Conservation (phyloP, 2,329 filamentous ascomycete genomes). For the Podosphaera xanthii region DNA sequence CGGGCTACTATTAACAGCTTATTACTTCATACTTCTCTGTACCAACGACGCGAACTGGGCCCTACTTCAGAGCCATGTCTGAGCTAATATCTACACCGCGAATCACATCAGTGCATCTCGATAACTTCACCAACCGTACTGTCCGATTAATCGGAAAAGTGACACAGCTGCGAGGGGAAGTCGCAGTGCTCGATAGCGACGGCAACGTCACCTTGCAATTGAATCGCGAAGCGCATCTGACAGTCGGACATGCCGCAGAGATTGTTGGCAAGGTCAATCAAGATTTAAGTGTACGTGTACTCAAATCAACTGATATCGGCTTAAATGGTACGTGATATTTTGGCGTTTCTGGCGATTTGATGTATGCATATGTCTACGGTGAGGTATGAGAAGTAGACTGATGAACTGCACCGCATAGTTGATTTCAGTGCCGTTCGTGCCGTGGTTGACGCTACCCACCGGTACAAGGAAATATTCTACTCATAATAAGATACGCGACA, state of each 20-base stretch:
- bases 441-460: constrained; percentile 70
- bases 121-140: constrained; percentile 48
- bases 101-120: constrained; percentile 58
- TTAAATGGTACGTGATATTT: constrained; percentile 35
- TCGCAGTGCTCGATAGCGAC: constrained; percentile 57
- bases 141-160: constrained; percentile 78
- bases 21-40: too few species aligned
- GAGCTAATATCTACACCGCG: constrained; percentile 53
- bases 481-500: background rate
- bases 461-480: constrained; percentile 62
- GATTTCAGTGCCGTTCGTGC: constrained; percentile 56
- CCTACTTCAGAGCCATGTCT: constrained; percentile 28
- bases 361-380: background rate
- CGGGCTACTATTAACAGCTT: too few species aligned
- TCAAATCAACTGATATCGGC: constrained; percentile 48
- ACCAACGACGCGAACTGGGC: too few species aligned
- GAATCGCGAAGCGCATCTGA: constrained; percentile 49
- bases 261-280: constrained; percentile 60
- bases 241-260: constrained; percentile 47
- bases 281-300: constrained; percentile 48
- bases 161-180: constrained; percentile 56
- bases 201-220: constrained; percentile 54
- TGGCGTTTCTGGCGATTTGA: background rate
- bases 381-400: background rate
- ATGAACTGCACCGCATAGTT: constrained; percentile 17